Base-by-base conservation (phyloP, 805 yeast genomes). In the Lachancea nothofagi region DNA sequence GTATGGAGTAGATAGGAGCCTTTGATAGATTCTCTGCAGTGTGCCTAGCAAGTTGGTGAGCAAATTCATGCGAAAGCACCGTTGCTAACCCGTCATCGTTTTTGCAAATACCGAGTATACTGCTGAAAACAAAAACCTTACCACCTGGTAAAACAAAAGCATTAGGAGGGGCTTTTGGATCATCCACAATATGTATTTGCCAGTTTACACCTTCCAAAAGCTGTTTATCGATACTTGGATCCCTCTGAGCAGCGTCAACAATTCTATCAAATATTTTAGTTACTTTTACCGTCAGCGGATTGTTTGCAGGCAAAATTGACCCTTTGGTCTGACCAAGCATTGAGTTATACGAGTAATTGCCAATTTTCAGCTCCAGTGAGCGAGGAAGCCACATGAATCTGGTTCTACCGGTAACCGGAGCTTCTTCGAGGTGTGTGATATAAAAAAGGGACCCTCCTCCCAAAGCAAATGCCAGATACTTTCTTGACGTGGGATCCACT, bases 71-170 rank as follows among this genome's bases (percentile, higher is more conserved):
- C 0, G 95, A 70, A 33, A 93, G 66, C 2, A 93, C 96, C 0
- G 97, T 88, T n/a, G 97, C 97, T 32, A 93, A 64, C 2, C 96
- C 97, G 57, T 87, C 94, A 38, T 87, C 94, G 54, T 84, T 79
- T 19, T 67, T 65, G 59, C 95, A 81, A 22, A 93, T 75, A 1
- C 84, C 83, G 33, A 93, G 57, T 29, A 93, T 85, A 7, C 84
- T 76, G 33, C 81, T 71, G 55, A 84, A 86, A 14, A 93, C 88
- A 63, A 93, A 93, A 30, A 93, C 95, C 60, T 89, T 89, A 5
- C 98, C 98, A 45, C 93, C 90, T 15, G 97, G 97, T 25, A 93
- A 68, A 14, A 93, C 96, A 64, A 93, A 90, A 1, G 98, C 98
- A 64, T 93, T 93, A 2, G 98, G 97, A 12, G 95, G 89, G n/a